A percentile compares a stretch with the other conserved stretches of the same genome.
These are phyloP conservation scores for Pseudogymnoascus sp. DNA, from an alignment of 2,329 filamentous ascomycete species.

Conservation along the genomic window DNA sequence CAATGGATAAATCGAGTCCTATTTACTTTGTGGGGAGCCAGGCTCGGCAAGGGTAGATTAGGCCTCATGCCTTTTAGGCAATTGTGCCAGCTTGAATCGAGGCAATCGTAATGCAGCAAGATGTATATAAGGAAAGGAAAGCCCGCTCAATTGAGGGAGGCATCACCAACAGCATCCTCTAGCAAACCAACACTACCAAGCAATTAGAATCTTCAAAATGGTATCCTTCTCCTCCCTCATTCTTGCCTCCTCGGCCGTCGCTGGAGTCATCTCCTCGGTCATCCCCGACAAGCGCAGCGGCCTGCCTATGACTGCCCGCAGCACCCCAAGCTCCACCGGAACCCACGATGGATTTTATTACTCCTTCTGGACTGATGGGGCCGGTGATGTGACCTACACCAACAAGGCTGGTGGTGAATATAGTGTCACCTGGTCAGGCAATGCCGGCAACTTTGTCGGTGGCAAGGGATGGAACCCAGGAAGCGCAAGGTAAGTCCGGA, in stretches of 20 bases:
- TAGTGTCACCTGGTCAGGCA: constrained; percentile 42
- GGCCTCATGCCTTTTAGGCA: background rate
- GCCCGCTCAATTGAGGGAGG: background rate
- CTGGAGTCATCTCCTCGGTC: constrained; percentile 12
- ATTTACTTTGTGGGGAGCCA: background rate
- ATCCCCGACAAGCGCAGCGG: background rate
- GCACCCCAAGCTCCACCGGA: constrained; percentile 42
- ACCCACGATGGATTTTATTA: constrained; percentile 53
- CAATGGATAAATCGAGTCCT: background rate
- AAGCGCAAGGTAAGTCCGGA: constrained; percentile 17
- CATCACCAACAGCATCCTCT: background rate
- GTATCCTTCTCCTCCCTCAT: constrained; percentile 18
- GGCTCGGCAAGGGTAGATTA: background rate
- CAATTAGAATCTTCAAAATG: constrained; percentile 13
- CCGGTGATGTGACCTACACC: constrained; percentile 45
- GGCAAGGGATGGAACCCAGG: constrained; percentile 45
- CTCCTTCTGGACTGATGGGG: constrained; percentile 52
- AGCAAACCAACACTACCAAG: background rate
- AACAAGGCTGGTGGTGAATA: constrained; percentile 46
- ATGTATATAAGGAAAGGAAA: background rate
- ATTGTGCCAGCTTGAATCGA: background rate
- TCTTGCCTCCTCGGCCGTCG: constrained; percentile 11
- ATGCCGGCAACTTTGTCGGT: constrained; percentile 39
- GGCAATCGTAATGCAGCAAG: background rate
- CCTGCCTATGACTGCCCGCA: constrained; percentile 1